Base-by-base conservation (phyloP, 2,329 filamentous ascomycete genomes). In the Verruconis gallopava region DNA sequence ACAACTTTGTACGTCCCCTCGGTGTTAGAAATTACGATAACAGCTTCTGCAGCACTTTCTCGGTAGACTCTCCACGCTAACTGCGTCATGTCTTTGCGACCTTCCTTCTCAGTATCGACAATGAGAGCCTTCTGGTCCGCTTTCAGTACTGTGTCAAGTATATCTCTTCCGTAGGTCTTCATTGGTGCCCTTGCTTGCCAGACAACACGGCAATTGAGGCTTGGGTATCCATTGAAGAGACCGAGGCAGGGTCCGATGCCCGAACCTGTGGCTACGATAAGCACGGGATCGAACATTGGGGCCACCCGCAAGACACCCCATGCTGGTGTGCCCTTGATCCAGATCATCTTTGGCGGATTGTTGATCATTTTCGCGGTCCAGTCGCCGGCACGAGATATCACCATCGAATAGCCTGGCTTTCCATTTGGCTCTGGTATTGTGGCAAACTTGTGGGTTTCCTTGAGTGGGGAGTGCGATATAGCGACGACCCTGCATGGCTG, bases 391-490 rank as follows among this genome's bases (percentile, higher is more conserved):
- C 78, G 79, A 42, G 79, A 83, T 20, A 86, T 68, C 21, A 86
- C 63, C 21, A 81, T 65, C 0, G 78, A 83, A 60, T 79, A 84
- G 12, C 73, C 77, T 6, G 35, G 19, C 41, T 63, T 63, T 28
- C 66, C 51, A 42, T 63, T 55, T 2, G 72, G 67, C 45, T 75
- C 69, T 1, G 80, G 76, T 46, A 86, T 81, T 1, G 78, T 79
- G 34, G 81, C 82, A 53, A 88, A 88, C 0, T 77, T 73, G 60
- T 88, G 82, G 69, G 79, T 84, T 58, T 88, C 81, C 5, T 69
- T 60, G 30, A 85, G 64, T 0, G 81, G 80, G 5, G 68, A 66
- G 41, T 71, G 69, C 3, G 79, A 73, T 18, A 85, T 60, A 32
- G 79, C 73, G 40, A 75, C 65, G 36, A 68, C 70, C 44, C 71